Evolutionary conservation across 257 asterid genomes (phyloP).

Genomic region (Coffea eugenioides): DNA sequence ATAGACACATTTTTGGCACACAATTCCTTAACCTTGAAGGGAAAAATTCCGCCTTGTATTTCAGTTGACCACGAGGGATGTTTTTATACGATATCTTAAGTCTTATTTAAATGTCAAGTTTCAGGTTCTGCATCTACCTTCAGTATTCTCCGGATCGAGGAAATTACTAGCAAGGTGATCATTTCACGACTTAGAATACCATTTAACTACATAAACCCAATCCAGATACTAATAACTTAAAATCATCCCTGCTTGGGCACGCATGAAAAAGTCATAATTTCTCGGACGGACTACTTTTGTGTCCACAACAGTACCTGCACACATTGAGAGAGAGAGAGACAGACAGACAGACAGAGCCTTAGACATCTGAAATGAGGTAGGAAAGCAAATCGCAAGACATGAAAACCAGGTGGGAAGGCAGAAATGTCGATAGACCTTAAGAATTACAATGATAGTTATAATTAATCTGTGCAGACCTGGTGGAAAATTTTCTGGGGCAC

Average conservation of each 20-base stretch:
- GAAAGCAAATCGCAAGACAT: background rate
- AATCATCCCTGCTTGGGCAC: slow-evolving; percentile 78
- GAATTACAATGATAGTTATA: slow-evolving; percentile 7
- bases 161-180: background rate
- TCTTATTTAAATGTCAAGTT: background rate
- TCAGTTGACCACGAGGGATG: background rate
- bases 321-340: too few species aligned
- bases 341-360: too few species aligned
- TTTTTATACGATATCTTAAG: background rate
- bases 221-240: slow-evolving; percentile 42
- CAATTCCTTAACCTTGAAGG: background rate
- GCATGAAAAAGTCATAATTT: slow-evolving; percentile 80
- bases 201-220: background rate
- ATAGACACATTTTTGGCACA: background rate
- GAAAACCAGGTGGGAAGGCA: background rate
- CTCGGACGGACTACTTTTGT: slow-evolving; percentile 71
- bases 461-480: slow-evolving; percentile 48
- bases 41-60: background rate
- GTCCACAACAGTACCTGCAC: slow-evolving; percentile 82
- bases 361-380: too few species aligned
- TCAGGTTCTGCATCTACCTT: background rate
- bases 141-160: background rate
- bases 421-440: background rate
- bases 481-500: slow-evolving; percentile 68
- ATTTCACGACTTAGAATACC: background rate